Percentiles rank a stretch among this genome's conserved stretches.
Evolutionary conservation across 352 stramenopile genomes (phyloP).

Genomic region (Pythium insidiosum): DNA sequence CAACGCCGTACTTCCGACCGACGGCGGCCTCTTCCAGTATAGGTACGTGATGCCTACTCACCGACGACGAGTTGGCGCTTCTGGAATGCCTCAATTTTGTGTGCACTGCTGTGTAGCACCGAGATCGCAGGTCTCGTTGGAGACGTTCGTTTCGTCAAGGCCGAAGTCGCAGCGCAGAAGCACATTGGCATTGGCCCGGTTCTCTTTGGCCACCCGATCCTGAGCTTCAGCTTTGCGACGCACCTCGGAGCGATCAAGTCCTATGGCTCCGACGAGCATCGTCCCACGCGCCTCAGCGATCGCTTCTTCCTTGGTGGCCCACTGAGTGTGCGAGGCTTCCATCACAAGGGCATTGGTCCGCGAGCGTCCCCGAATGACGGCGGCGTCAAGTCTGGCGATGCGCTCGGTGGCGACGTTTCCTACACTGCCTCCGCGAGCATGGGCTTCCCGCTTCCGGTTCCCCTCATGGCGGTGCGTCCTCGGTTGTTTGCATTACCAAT

Average conservation of each 20-base stretch:
- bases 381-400: slow-evolving; percentile 73
- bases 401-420: slow-evolving; percentile 84
- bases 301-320: slow-evolving; percentile 88
- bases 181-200: slow-evolving; percentile 59
- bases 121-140: slow-evolving; percentile 83
- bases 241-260: slow-evolving; percentile 73
- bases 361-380: slow-evolving; percentile 82
- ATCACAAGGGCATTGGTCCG: slow-evolving; percentile 86
- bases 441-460: slow-evolving; percentile 80
- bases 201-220: slow-evolving; percentile 57
- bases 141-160: slow-evolving; percentile 87
- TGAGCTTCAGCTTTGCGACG: slow-evolving; percentile 80
- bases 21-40: slow-evolving; percentile 87
- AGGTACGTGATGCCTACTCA: slow-evolving; percentile 24
- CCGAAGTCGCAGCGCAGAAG: slow-evolving; percentile 79
- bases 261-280: slow-evolving; percentile 62
- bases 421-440: slow-evolving; percentile 82
- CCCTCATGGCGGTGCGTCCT: slow-evolving; percentile 65
- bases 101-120: slow-evolving; percentile 22
- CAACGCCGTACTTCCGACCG: slow-evolving; percentile 78
- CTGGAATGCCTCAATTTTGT: too few relatives aligned
- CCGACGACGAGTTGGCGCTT: background rate
- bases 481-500: background rate
- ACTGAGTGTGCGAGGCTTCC: slow-evolving; percentile 86
- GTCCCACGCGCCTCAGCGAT: slow-evolving; percentile 86